Conservation (phyloP, 495 filamentous ascomycete genomes). For the Xylaria flabelliformis region DNA sequence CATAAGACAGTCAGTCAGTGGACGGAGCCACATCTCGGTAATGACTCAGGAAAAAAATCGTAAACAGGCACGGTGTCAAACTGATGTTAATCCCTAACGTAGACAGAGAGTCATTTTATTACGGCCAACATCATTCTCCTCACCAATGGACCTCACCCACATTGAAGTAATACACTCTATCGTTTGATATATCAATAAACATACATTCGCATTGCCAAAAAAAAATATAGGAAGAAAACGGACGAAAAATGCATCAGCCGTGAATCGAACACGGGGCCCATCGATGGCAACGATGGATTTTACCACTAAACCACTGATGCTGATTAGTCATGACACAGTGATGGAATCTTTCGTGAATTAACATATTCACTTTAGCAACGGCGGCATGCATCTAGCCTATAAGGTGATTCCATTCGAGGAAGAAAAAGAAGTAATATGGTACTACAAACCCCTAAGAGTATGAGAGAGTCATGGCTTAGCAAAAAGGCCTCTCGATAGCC, state of each 20-base stretch:
- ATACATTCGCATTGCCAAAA: background rate
- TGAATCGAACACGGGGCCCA: constrained; percentile 56
- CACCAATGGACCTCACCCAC: background rate
- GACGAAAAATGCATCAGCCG: constrained; percentile 48
- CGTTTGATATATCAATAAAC: background rate
- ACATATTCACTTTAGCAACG: no score
- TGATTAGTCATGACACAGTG: background rate
- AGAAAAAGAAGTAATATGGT: no score
- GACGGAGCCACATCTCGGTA: background rate
- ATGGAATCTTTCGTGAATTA: no score
- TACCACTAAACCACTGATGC: constrained; percentile 59
- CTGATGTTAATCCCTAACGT: background rate
- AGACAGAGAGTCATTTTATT: background rate
- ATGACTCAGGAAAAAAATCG: background rate
- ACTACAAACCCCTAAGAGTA: no score
- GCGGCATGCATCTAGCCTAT: no score
- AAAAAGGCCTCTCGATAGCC: no score
- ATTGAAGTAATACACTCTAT: background rate
- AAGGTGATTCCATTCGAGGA: no score
- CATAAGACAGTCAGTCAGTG: background rate
- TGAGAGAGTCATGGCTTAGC: no score
- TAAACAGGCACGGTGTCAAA: background rate
- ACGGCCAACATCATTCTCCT: background rate
- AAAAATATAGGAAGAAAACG: background rate
- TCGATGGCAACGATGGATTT: constrained; percentile 62